phyloP scores from a whole-genome alignment of 2,329 filamentous ascomycete genomes.

The Chaetomiaceae sp. region DNA sequence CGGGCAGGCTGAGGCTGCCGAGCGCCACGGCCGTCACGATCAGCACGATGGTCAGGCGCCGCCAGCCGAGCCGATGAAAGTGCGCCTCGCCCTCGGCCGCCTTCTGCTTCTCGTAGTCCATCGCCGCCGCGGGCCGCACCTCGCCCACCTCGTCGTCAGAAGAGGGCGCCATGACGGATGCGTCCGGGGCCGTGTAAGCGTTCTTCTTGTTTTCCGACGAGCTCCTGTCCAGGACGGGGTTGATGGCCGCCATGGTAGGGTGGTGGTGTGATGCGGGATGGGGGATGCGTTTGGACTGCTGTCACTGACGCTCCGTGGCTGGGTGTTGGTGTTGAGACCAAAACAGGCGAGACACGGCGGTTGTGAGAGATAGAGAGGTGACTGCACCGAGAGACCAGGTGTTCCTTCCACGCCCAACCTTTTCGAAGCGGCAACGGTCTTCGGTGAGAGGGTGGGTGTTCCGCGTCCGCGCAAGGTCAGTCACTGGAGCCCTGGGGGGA shows the following conservation, averaged over 20 bases:
- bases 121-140: constrained; percentile 15
- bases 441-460: constrained; percentile 1
- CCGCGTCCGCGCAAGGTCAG: constrained; percentile 13
- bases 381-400: not conserved
- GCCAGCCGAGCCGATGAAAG: constrained; percentile 51
- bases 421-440: constrained; percentile 1
- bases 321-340: constrained; percentile 6
- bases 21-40: constrained; percentile 54
- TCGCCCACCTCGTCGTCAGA: constrained; percentile 20
- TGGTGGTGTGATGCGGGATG: not conserved
- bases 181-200: not conserved
- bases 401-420: constrained; percentile 11
- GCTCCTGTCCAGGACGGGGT: not conserved
- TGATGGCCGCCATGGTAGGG: constrained; percentile 11
- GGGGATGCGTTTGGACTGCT: not conserved
- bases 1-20: constrained; percentile 45
- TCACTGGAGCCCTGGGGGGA: constrained; percentile 4
- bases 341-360: constrained; percentile 4
- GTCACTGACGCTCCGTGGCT: constrained; percentile 2
- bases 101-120: constrained; percentile 42
- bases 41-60: constrained; percentile 48
- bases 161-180: constrained; percentile 1
- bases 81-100: constrained; percentile 39
- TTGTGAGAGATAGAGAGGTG: not conserved
- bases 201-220: constrained; percentile 11